These are phyloP conservation scores for Dactylellina haptotyla DNA, from an alignment of 2,329 filamentous ascomycete species.

Conservation along the genomic window DNA sequence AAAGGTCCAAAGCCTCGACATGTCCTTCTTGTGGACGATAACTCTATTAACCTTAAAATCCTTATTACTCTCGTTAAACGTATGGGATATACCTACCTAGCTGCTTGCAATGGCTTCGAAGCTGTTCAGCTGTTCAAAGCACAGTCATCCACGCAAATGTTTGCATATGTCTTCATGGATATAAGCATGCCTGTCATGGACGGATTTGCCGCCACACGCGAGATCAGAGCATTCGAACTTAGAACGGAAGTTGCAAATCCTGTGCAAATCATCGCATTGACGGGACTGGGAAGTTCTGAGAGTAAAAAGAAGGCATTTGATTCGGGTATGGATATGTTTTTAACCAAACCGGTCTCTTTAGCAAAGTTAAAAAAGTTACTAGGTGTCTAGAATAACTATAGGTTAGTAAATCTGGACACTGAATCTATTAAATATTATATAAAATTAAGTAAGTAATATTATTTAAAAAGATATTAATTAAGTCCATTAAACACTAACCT, in stretches of 20 bases:
- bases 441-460: too few relatives aligned
- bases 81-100: neutral
- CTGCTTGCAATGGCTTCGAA: constrained; percentile 12
- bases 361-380: constrained; percentile 63
- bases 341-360: constrained; percentile 67
- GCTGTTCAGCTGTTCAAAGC: constrained; percentile 16
- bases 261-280: constrained; percentile 67
- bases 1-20: neutral
- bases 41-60: constrained; percentile 11
- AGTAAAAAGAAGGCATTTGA: constrained; percentile 66
- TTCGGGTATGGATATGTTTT: constrained; percentile 67
- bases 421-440: too few relatives aligned
- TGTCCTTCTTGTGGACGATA: constrained; percentile 15
- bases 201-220: constrained; percentile 76
- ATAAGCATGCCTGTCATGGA: constrained; percentile 87
- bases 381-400: constrained; percentile 29
- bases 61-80: constrained; percentile 5
- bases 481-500: too few relatives aligned
- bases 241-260: constrained; percentile 57
- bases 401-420: too few relatives aligned
- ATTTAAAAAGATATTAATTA: too few relatives aligned
- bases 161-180: constrained; percentile 70
- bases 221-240: constrained; percentile 74
- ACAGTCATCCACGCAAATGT: neutral
- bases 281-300: constrained; percentile 66